A percentile compares a stretch with the other conserved stretches of the same genome.
Evolutionary conservation across 2,329 filamentous ascomycete species (phyloP).

Genomic region (Penicillium occitanis): DNA sequence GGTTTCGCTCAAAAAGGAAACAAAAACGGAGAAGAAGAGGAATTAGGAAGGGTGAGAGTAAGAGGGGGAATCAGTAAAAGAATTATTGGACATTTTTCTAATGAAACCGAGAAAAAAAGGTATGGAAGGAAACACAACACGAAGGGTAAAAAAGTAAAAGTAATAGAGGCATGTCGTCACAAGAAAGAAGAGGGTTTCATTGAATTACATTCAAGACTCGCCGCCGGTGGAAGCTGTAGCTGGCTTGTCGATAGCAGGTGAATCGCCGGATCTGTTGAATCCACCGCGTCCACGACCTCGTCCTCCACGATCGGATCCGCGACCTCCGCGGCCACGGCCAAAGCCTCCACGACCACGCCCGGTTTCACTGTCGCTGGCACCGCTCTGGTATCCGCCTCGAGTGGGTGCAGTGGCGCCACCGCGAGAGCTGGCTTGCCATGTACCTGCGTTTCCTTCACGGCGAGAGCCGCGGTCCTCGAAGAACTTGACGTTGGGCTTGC

Average conservation of each 20-base stretch:
- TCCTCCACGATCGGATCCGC: slow-evolving; percentile 38
- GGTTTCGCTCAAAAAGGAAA: slow-evolving; percentile 25
- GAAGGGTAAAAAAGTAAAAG: slow-evolving; percentile 8
- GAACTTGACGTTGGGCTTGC: slow-evolving; percentile 77
- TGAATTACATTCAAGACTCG: slow-evolving; percentile 29
- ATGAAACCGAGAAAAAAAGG: slow-evolving; percentile 18
- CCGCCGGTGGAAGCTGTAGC: slow-evolving; percentile 33
- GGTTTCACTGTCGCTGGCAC: slow-evolving; percentile 73
- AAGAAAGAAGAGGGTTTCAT: slow-evolving; percentile 22
- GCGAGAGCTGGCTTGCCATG: slow-evolving; percentile 58
- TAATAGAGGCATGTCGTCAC: slow-evolving; percentile 15
- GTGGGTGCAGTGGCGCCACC: slow-evolving; percentile 63
- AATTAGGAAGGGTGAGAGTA: slow-evolving; percentile 22
- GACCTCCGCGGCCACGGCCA: slow-evolving; percentile 56
- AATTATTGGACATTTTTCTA: slow-evolving; percentile 19
- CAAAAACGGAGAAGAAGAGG: slow-evolving; percentile 19
- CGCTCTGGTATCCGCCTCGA: slow-evolving; percentile 79
- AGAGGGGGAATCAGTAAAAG: slow-evolving; percentile 9
- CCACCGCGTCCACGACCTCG: slow-evolving; percentile 48
- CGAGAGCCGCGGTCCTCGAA: slow-evolving; percentile 68
- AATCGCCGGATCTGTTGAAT: slow-evolving; percentile 54
- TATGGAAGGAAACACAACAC: slow-evolving; percentile 5
- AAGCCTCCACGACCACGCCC: slow-evolving; percentile 58
- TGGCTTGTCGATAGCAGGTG: slow-evolving; percentile 35
- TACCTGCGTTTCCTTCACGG: slow-evolving; percentile 50